A percentile compares a stretch with the other conserved stretches of the same genome.
These are phyloP conservation scores for Achaetomiella virescens DNA, from an alignment of 495 filamentous ascomycete genomes.

Conservation along the genomic window DNA sequence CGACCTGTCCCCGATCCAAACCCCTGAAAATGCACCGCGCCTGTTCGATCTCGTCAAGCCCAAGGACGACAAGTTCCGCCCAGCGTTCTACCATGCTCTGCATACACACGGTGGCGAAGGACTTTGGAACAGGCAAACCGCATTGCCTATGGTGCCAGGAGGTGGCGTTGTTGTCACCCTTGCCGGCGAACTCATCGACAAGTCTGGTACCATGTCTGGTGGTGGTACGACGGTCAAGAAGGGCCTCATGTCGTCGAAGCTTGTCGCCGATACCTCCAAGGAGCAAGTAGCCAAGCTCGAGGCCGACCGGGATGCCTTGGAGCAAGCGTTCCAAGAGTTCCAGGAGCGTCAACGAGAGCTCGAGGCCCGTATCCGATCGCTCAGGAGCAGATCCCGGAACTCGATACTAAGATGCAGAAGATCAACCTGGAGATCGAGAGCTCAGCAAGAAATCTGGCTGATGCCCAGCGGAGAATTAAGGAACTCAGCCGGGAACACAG, in stretches of 20 bases:
- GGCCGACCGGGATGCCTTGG: constrained; percentile 74
- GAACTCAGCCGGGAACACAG: constrained; percentile 74
- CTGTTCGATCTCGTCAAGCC: constrained; percentile 89
- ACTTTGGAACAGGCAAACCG: constrained; percentile 90
- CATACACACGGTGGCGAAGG: constrained; percentile 90
- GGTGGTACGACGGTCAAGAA: constrained; percentile 83
- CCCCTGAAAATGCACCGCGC: constrained; percentile 85
- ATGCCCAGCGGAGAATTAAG: constrained; percentile 74
- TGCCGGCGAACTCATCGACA: constrained; percentile 91
- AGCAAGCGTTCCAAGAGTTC: constrained; percentile 71
- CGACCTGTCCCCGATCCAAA: constrained; percentile 71
- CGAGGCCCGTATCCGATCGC: constrained; percentile 61
- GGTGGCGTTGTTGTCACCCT: constrained; percentile 96
- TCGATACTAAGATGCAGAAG: constrained; percentile 91
- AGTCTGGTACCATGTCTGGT: constrained; percentile 96
- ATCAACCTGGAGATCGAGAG: constrained; percentile 84
- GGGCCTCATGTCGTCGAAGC: constrained; percentile 93
- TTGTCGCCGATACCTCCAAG: constrained; percentile 73
- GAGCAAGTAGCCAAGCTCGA: constrained; percentile 86
- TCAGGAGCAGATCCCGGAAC: constrained; percentile 73
- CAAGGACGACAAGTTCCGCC: constrained; percentile 78
- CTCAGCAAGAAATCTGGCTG: constrained; percentile 72
- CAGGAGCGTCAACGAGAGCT: constrained; percentile 73
- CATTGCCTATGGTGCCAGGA: constrained; percentile 84
- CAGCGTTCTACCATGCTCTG: constrained; percentile 89